A percentile compares a stretch with the other conserved stretches of the same genome.
Evolutionary conservation across 352 stramenopile species (phyloP).

Genomic region (Pythium folliculosum): DNA sequence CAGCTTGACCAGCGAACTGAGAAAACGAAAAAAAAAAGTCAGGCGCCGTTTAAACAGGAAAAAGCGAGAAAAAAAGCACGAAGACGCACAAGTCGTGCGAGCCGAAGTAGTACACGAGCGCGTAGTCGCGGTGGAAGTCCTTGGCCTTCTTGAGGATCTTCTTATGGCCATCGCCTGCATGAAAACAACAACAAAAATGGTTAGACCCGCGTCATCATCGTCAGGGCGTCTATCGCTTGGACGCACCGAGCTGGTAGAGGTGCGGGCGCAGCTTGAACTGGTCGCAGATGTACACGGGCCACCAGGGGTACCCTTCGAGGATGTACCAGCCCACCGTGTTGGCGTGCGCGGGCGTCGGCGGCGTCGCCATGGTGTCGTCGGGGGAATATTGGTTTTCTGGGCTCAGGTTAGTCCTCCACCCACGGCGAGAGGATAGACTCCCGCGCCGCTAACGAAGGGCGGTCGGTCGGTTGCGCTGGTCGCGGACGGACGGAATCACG

Average conservation of each 20-base stretch:
- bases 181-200: neutral
- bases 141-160: constrained; percentile 73
- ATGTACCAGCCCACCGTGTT: constrained; percentile 88
- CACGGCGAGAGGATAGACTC: neutral
- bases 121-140: constrained; percentile 71
- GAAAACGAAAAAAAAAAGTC: constrained; percentile 14
- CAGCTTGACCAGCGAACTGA: constrained; percentile 54
- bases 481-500: neutral
- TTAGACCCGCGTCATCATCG: neutral
- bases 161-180: constrained; percentile 54
- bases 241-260: constrained; percentile 60
- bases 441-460: neutral
- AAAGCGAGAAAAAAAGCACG: neutral
- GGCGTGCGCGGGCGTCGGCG: constrained; percentile 15
- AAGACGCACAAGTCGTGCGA: constrained; percentile 73
- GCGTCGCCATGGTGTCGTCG: neutral
- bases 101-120: constrained; percentile 85
- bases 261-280: constrained; percentile 68
- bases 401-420: neutral
- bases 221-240: neutral
- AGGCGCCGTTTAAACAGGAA: neutral
- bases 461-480: neutral
- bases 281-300: constrained; percentile 87
- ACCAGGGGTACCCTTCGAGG: constrained; percentile 84
- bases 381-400: neutral